Conservation (phyloP, 805 yeast genomes). For the Lachancea waltii region DNA sequence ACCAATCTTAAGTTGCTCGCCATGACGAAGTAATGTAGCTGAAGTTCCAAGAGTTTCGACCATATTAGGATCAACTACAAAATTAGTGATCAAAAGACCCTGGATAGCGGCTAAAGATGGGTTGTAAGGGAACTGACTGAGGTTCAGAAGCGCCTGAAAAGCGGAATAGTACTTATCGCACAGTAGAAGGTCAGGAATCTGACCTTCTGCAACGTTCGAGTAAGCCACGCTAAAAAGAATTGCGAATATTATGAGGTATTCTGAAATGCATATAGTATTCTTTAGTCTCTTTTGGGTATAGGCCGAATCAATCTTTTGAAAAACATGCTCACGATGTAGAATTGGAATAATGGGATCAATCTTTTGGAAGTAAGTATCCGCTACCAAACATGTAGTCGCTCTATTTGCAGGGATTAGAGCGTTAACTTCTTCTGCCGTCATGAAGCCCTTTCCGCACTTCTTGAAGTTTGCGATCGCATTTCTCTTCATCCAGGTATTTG, state of each 20-base stretch:
- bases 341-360: slow-evolving; percentile 28
- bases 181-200: slow-evolving; percentile 17
- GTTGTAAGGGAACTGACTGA: slow-evolving; percentile 17
- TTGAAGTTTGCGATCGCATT: slow-evolving; percentile 22
- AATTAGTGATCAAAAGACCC: slow-evolving; percentile 20
- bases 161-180: slow-evolving; percentile 24
- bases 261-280: slow-evolving; percentile 1
- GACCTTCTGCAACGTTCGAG: slow-evolving; percentile 23
- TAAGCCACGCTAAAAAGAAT: slow-evolving; percentile 23
- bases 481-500: slow-evolving; percentile 11
- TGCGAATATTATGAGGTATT: slow-evolving; percentile 16
- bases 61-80: slow-evolving; percentile 29
- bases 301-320: slow-evolving; percentile 7
- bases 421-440: slow-evolving; percentile 15
- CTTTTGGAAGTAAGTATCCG: slow-evolving; percentile 19
- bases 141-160: slow-evolving; percentile 15
- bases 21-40: slow-evolving; percentile 24
- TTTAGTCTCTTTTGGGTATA: slow-evolving; percentile 8
- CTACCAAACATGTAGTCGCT: slow-evolving; percentile 12
- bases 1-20: slow-evolving; percentile 24
- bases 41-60: slow-evolving; percentile 21
- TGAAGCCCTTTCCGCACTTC: slow-evolving; percentile 6
- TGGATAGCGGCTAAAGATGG: slow-evolving; percentile 22
- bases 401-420: slow-evolving; percentile 16
- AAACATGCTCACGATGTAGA: slow-evolving; percentile 11